Evolutionary conservation across 2,329 filamentous ascomycete species (phyloP), one percentile per base, ranked within the genome.

Genomic region (Cladosporium oxysporum): DNA sequence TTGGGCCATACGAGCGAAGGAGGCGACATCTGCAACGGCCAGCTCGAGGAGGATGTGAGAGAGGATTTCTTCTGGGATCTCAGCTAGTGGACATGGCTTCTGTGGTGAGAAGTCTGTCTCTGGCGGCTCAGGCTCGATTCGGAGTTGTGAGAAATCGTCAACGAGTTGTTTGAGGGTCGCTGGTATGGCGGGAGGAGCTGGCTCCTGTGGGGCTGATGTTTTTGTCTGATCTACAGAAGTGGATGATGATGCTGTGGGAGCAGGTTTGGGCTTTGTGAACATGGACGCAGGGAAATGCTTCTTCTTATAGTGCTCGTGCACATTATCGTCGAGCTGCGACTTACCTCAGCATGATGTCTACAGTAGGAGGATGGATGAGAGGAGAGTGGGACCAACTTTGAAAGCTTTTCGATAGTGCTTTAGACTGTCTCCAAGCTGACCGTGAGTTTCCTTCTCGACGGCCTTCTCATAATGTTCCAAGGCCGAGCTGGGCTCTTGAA

Each of bases 401-500:
- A 96, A 98, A 0, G 95, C 95, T 77, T 90, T 93, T 57, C 95
- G 88, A 78, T 99, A 99, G 60, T 96, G 85, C 70, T 86, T 88
- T 64, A 99, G 77, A 75, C 94, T 98, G 69, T 98, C 94, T 5
- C 93, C 93, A 60, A 98, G 83, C 69, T 88, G 95, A 0, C 95
- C 95, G 72, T 91, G 87, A 0, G 85, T 86, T 79, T 99, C 95
- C 77, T 89, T 93, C 79, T 96, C 91, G 65, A 97, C 93, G 3
- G 94, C 95, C 75, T 87, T 88, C 76, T 98, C 95, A 73, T 95
- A 98, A 77, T 97, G 91, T 72, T 98, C 95, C 18, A 99, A 80
- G 0, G 95, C 95, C 12, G 93, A 91, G 26, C 83, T 82, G 5
- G 91, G 91, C 71, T 90, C 85, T 66, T 76, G 70, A 21, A 69